Evolutionary conservation across 179 eudicot species (phyloP).

Genomic region (Carnegiea gigantea): DNA sequence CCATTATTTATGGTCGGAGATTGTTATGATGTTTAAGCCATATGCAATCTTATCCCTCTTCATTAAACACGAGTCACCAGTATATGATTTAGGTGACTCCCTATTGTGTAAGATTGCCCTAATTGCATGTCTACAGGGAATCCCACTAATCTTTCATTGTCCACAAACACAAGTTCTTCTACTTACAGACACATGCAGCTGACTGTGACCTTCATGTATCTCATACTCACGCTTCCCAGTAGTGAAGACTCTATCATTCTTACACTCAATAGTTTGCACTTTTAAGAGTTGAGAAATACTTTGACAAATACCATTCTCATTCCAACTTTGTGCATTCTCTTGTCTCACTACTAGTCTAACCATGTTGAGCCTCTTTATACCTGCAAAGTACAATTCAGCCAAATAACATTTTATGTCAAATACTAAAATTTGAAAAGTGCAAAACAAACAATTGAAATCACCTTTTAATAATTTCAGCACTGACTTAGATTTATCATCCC

Average conservation of each 20-base stretch:
- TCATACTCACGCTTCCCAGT: too few relatives aligned
- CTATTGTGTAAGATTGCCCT: not conserved
- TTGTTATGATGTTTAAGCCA: not conserved
- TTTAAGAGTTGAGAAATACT: not conserved
- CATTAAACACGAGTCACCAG: not conserved
- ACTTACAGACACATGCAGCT: not conserved
- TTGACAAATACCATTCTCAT: not conserved
- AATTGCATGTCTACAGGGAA: not conserved
- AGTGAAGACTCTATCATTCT: too few relatives aligned
- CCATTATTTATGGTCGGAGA: too few relatives aligned
- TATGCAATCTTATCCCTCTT: not conserved
- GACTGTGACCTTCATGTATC: not conserved
- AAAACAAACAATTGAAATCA: not conserved
- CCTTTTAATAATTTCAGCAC: not conserved
- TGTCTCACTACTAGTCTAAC: too few relatives aligned
- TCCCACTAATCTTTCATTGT: not conserved
- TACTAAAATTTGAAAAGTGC: too few relatives aligned
- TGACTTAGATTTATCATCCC: not conserved
- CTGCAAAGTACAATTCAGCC: not conserved
- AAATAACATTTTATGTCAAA: too few relatives aligned
- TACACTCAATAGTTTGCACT: not conserved
- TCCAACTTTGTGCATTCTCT: too few relatives aligned
- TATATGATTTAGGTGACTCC: not conserved
- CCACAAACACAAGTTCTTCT: not conserved
- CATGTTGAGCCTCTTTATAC: not conserved